Conservation (phyloP, 169 alveolate genomes). For the Eimeria maxima region DNA sequence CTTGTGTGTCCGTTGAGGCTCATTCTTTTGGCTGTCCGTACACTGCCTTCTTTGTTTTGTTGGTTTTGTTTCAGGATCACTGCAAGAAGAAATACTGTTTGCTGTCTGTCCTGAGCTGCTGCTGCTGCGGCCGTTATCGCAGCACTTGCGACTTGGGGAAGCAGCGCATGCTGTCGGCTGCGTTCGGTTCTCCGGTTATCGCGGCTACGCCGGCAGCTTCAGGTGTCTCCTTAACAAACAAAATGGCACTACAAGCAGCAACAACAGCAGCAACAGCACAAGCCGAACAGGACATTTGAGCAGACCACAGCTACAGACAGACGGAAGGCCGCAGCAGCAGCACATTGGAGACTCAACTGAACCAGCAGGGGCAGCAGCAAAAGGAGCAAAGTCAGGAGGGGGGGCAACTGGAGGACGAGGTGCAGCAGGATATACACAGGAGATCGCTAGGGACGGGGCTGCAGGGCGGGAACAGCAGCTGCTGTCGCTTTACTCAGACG, state of each 20-base stretch:
- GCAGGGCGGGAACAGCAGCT: background rate
- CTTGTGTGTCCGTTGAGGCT: too few species aligned
- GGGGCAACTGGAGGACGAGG: too few species aligned
- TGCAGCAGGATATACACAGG: too few species aligned
- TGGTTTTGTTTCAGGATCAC: constrained; percentile 27
- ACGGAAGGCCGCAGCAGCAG: background rate
- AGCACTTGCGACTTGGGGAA: constrained; percentile 42
- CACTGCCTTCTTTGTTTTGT: background rate
- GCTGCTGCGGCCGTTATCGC: constrained; percentile 37
- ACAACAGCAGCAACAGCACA: constrained; percentile 8
- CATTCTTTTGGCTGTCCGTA: background rate
- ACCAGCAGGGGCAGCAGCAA: background rate
- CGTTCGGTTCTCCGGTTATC: constrained; percentile 41
- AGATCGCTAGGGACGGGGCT: background rate
- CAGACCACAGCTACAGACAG: background rate
- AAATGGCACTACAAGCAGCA: background rate
- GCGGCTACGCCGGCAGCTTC: constrained; percentile 73
- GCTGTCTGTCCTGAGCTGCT: too few species aligned
- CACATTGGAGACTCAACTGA: background rate
- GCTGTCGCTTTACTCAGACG: constrained; percentile 15
- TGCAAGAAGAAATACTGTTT: constrained; percentile 73
- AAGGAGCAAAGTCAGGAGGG: too few species aligned
- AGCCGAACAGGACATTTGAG: background rate
- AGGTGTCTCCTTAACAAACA: constrained; percentile 43
- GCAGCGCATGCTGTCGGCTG: constrained; percentile 36